Evolutionary conservation across 2,329 filamentous ascomycete genomes (phyloP).

Genomic region (Trichoderma sp.): DNA sequence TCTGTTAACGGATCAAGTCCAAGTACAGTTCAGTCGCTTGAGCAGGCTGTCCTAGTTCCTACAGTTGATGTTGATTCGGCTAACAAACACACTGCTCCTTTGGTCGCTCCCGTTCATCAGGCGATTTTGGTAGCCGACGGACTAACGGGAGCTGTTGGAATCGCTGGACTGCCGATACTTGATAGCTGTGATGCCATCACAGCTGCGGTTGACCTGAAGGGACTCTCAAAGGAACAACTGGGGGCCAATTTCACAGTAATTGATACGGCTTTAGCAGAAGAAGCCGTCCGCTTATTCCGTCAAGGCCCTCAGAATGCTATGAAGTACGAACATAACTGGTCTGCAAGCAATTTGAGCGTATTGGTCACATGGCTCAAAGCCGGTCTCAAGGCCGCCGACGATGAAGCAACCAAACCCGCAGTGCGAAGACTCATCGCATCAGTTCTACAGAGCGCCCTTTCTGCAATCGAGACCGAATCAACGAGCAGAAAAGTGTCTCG

Average conservation of each 20-base stretch:
- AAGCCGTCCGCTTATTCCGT: conserved; percentile 68
- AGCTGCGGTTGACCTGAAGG: conserved; percentile 60
- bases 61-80: conserved; percentile 69
- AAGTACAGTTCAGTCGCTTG: conserved; percentile 46
- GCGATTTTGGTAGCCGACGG: conserved; percentile 74
- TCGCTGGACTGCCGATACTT: conserved; percentile 47
- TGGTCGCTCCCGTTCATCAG: conserved; percentile 83
- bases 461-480: conserved; percentile 52
- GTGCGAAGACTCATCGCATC: conserved; percentile 68
- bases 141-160: conserved; percentile 63
- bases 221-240: conserved; percentile 42
- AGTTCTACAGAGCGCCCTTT: conserved; percentile 58
- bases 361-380: conserved; percentile 67
- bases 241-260: conserved; percentile 56
- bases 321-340: conserved; percentile 74
- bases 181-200: conserved; percentile 47
- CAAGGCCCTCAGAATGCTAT: conserved; percentile 69
- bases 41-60: conserved; percentile 74
- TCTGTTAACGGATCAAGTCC: conserved; percentile 39
- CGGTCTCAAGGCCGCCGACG: conserved; percentile 45
- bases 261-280: conserved; percentile 62
- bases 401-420: conserved; percentile 63
- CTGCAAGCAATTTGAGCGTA: conserved; percentile 66
- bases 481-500: conserved; percentile 7
- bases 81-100: conserved; percentile 63